These are phyloP conservation scores for Aristolochia fimbriata DNA, from an alignment of 164 flowering plant genomes.

Conservation along the genomic window DNA sequence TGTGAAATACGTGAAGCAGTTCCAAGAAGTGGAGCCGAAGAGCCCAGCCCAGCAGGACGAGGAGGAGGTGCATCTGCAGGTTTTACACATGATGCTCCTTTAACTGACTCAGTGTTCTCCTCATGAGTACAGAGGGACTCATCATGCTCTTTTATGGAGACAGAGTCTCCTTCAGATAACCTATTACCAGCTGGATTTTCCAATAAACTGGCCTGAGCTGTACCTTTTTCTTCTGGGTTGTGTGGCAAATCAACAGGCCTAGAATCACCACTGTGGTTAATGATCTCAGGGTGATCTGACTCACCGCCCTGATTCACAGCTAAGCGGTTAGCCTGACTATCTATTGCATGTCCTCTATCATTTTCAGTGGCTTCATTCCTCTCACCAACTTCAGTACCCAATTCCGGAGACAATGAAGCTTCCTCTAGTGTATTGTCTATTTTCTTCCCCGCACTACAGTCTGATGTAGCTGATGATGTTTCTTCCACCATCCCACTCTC, in stretches of 20 bases:
- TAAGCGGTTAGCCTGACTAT: constrained; percentile 4
- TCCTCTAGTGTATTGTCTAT: background rate
- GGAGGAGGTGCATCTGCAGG: constrained; percentile 28
- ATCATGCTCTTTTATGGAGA: background rate
- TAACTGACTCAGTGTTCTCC: constrained; percentile 4
- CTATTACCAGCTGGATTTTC: background rate
- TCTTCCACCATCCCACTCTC: no score
- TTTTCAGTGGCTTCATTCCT: no score
- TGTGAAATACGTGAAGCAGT: constrained; percentile 61
- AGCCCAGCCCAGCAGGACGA: constrained; percentile 95
- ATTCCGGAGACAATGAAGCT: background rate
- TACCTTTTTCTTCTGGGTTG: background rate
- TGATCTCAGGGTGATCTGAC: constrained; percentile 2
- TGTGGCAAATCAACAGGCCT: background rate
- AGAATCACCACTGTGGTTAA: background rate
- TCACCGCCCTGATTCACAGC: constrained; percentile 11
- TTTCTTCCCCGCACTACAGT: background rate
- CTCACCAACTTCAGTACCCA: no score
- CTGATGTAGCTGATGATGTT: no score
- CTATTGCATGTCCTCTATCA: background rate
- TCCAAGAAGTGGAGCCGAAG: constrained; percentile 73
- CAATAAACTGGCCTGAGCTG: background rate
- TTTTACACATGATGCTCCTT: constrained; percentile 15
- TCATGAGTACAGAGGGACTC: constrained; percentile 3
- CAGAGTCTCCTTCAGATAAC: constrained; percentile 1